Base-by-base conservation (phyloP, 106 monocot species). In the Phalaenopsis aphrodite region DNA sequence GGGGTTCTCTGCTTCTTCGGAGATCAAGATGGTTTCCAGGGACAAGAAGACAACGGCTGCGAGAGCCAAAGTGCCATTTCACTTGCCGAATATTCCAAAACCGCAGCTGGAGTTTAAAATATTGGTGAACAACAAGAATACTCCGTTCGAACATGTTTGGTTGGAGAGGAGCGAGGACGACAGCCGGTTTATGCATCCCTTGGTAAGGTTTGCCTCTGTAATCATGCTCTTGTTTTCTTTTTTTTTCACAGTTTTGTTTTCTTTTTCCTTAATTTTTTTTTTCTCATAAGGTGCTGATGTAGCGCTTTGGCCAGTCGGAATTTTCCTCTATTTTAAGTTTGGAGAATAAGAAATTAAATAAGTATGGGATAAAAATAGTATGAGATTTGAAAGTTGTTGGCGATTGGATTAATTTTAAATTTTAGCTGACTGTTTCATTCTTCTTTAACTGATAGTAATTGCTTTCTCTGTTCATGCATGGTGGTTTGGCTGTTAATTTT, bases 111-210 rank as follows among this genome's bases (percentile, higher is more conserved):
- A 87, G 84, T 95, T 83, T 75, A 81, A 79, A 52, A 95, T 99
- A 42, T 75, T 91, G 19, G 99, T 95, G 49, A 95, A 99, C 81
- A 99, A 99, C 78, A 55, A 77, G 5, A 95, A 95, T 42, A 52
- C 78, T 49, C 95, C 95, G 0, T 99, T 95, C 75, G 87, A 95
- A 38, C 99, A 99, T 86, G 95, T 95, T 12, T 99, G 99, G 99
- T 78, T 99, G 80, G 91, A 99, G 89, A 89, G 56, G 84, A 95
- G 89, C 75, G 81, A 85, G 66, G 95, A 95, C 81, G 91, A 89
- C 42, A 80, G 77, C 30, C 87, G 84, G 64, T 75, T 85, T 18
- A 61, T 95, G 5, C 99, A 99, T 86, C 95, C 99, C 18, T 78
- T 95, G 95, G 99, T 99, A 43, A 75, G 94, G 83, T 15, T 17